Percentiles rank a stretch among this genome's conserved stretches.
Conservation (phyloP, 2,329 filamentous ascomycete species). For the Talaromyces sp. region DNA sequence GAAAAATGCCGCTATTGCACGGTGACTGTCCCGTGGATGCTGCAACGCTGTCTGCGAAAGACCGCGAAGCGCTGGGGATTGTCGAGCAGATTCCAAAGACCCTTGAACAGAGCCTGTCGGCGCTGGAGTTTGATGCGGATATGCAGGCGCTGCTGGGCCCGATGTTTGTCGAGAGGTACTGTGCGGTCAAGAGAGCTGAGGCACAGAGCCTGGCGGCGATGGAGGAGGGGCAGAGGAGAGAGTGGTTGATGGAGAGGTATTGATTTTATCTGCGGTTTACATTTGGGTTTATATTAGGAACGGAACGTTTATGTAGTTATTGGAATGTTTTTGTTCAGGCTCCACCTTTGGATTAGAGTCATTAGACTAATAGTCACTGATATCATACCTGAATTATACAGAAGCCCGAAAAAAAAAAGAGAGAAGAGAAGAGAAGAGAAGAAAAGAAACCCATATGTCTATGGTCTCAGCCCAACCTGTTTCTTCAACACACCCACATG, state of each 20-base stretch:
- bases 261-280: constrained; percentile 14
- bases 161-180: constrained; percentile 22
- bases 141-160: constrained; percentile 26
- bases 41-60: constrained; percentile 22
- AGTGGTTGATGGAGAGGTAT: constrained; percentile 37
- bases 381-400: background rate
- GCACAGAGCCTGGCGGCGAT: constrained; percentile 26
- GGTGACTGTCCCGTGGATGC: constrained; percentile 35
- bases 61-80: constrained; percentile 32
- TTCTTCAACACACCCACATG: constrained; percentile 40
- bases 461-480: constrained; percentile 21
- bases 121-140: constrained; percentile 24
- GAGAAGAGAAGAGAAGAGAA: no score
- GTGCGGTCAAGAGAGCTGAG: constrained; percentile 30
- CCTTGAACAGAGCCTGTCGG: constrained; percentile 28
- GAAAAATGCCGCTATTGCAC: constrained; percentile 19
- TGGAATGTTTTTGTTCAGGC: background rate
- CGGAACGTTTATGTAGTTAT: background rate
- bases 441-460: background rate
- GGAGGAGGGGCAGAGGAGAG: constrained; percentile 24
- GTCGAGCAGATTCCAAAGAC: constrained; percentile 30
- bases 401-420: background rate
- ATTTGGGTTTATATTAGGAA: background rate
- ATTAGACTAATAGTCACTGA: background rate
- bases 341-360: background rate